Conservation (phyloP, 1,139 yeast genomes). For the Zygosaccharomyces sapae region DNA sequence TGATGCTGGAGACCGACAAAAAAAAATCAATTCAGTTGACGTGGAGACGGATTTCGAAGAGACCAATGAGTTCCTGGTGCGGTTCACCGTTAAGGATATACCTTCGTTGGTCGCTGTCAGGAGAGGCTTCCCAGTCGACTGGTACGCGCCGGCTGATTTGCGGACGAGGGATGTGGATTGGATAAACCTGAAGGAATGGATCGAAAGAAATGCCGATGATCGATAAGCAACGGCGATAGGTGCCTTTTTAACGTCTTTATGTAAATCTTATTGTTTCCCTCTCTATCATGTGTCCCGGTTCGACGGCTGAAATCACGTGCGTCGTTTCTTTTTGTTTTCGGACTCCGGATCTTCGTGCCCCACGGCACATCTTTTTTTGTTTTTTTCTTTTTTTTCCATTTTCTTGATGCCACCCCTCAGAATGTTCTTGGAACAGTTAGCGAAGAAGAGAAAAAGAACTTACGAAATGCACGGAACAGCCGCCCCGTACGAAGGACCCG, state of each 20-base stretch:
- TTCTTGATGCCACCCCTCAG: no score
- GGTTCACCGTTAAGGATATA: conserved; percentile 52
- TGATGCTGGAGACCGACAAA: conserved; percentile 48
- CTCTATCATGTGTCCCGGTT: no score
- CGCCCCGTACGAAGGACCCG: neutral
- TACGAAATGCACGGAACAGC: neutral
- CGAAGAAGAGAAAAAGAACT: neutral
- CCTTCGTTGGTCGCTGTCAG: conserved; percentile 67
- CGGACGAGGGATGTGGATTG: conserved; percentile 46
- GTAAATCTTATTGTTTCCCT: no score
- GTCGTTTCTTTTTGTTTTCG: no score
- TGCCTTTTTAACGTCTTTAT: no score
- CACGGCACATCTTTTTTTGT: no score
- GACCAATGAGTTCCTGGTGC: conserved; percentile 53
- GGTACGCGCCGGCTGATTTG: conserved; percentile 39
- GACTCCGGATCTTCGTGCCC: no score
- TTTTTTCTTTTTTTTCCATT: no score
- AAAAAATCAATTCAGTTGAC: conserved; percentile 59
- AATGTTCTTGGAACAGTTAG: no score
- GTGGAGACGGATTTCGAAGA: conserved; percentile 65
- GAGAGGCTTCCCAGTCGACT: conserved; percentile 60
- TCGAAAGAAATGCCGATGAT: conserved; percentile 42
- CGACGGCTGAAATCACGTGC: no score
- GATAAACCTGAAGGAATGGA: conserved; percentile 54
- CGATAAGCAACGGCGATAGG: neutral